These are phyloP conservation scores for Naganishia onofrii DNA, from an alignment of 768 basidiomycete species.

Conservation along the genomic window DNA sequence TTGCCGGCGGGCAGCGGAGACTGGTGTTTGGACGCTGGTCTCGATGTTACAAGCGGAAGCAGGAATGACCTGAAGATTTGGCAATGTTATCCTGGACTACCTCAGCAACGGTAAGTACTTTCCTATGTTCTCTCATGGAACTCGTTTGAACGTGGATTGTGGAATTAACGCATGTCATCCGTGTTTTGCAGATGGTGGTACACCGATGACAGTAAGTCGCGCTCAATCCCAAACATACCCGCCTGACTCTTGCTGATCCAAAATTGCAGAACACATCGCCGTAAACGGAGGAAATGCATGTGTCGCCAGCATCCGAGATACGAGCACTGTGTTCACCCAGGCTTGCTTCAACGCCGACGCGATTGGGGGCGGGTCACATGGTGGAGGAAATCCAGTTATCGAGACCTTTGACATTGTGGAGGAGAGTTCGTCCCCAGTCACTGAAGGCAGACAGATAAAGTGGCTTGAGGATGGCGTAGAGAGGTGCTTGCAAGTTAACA, in stretches of 20 bases:
- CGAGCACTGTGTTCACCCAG: neutral
- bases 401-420: constrained; percentile 6
- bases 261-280: neutral
- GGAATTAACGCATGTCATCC: neutral
- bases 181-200: constrained; percentile 2
- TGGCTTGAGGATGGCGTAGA: constrained; percentile 16
- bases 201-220: constrained; percentile 1
- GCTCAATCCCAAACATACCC: neutral
- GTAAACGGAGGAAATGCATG: constrained; percentile 6
- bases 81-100: constrained; percentile 1
- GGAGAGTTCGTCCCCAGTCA: neutral
- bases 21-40: constrained; percentile 21
- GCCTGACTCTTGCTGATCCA: neutral
- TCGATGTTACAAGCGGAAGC: neutral
- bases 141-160: neutral
- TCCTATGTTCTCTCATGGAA: neutral
- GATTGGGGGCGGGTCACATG: neutral
- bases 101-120: constrained; percentile 11
- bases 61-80: constrained; percentile 3
- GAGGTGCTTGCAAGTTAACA: constrained; percentile 21
- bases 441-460: constrained; percentile 1
- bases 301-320: neutral
- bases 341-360: constrained; percentile 9
- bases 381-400: neutral
- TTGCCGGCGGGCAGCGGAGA: constrained; percentile 12